phyloP scores from a whole-genome alignment of 257 asterid species.

The Orobanche coerulescens region DNA sequence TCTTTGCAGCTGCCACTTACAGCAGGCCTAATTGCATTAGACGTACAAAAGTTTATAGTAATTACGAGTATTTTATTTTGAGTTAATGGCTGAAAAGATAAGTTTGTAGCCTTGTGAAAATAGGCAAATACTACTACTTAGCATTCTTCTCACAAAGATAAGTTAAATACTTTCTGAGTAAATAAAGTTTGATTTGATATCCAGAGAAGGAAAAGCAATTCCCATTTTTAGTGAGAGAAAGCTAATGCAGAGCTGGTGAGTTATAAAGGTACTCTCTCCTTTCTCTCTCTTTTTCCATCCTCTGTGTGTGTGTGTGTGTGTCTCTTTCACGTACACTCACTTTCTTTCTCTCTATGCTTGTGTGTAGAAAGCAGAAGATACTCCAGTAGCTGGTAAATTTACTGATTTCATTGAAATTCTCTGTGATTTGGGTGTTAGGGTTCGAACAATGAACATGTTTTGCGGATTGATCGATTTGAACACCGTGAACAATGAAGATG shows the following conservation, averaged over 20 bases:
- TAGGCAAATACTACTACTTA: neutral
- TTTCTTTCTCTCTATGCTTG: conserved; percentile 14
- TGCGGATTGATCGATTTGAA: conserved; percentile 73
- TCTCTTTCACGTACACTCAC: conserved; percentile 18
- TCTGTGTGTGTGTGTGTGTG: conserved; percentile 2
- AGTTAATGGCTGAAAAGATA: neutral
- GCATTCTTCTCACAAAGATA: conserved; percentile 11
- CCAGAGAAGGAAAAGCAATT: conserved; percentile 19
- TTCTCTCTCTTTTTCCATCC: conserved; percentile 11
- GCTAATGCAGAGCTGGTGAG: conserved; percentile 29
- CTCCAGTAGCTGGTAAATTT: conserved; percentile 11
- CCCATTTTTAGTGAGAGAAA: conserved; percentile 39
- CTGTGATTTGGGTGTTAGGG: conserved; percentile 35
- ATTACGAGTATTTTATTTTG: neutral
- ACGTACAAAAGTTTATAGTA: neutral
- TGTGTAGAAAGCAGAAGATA: conserved; percentile 6
- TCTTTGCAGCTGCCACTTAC: conserved; percentile 51
- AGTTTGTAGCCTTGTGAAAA: conserved; percentile 12
- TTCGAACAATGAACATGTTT: conserved; percentile 41
- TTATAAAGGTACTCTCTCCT: conserved; percentile 15
- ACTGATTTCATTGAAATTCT: conserved; percentile 7
- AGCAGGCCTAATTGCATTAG: conserved; percentile 37
- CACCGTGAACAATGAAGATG: conserved; percentile 54
- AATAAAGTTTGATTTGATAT: conserved; percentile 40
- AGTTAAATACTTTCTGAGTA: conserved; percentile 20